These are phyloP conservation scores for Hansenula lynferdii DNA, from an alignment of 1,139 yeast genomes.

Conservation along the genomic window DNA sequence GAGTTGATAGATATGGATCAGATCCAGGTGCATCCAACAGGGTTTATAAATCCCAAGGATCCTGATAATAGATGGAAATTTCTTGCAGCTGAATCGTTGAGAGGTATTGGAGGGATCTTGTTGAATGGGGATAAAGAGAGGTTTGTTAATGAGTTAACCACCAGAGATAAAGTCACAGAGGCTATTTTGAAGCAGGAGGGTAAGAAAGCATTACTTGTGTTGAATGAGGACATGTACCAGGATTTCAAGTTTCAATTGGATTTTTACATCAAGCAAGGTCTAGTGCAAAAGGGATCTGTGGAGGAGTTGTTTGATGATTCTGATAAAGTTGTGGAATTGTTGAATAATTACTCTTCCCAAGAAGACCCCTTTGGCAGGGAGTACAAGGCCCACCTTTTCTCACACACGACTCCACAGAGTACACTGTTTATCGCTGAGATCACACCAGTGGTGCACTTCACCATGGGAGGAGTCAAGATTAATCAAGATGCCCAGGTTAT, in stretches of 20 bases:
- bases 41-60: constrained; percentile 64
- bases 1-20: constrained; percentile 68
- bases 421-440: constrained; percentile 34
- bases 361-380: constrained; percentile 24
- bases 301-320: constrained; percentile 40
- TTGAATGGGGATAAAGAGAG: constrained; percentile 51
- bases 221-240: constrained; percentile 32
- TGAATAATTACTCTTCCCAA: constrained; percentile 42
- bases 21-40: constrained; percentile 82
- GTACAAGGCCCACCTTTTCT: constrained; percentile 26
- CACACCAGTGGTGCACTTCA: constrained; percentile 78
- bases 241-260: constrained; percentile 44
- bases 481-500: constrained; percentile 55
- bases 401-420: constrained; percentile 16
- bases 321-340: constrained; percentile 34
- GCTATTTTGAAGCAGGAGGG: constrained; percentile 36
- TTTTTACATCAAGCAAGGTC: constrained; percentile 61
- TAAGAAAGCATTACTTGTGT: constrained; percentile 31
- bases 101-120: constrained; percentile 76
- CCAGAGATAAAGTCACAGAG: constrained; percentile 65
- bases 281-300: constrained; percentile 51
- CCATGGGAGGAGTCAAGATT: constrained; percentile 82
- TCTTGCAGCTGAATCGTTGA: constrained; percentile 72
- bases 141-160: constrained; percentile 67
- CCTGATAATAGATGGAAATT: constrained; percentile 50